Base-by-base conservation (phyloP, 2,329 filamentous ascomycete genomes). In the Fusarium floridanum region DNA sequence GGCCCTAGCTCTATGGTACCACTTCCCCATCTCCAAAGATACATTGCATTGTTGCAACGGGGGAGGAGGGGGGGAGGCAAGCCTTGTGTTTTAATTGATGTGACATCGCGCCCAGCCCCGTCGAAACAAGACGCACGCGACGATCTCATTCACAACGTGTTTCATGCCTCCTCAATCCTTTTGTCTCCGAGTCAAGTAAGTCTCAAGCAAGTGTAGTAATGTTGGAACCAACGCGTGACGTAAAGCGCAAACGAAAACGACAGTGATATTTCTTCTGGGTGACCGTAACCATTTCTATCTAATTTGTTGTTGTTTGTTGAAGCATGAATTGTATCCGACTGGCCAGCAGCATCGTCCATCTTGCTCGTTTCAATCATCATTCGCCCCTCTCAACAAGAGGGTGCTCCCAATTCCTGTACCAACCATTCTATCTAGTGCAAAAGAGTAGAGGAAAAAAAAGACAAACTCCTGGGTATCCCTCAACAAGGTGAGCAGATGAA, bases 331-430 rank as follows among this genome's bases (percentile, higher is more conserved):
- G 70, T 74, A 68, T 77, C 71, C 70, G 59, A 78, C 77, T 78
- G 77, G 61, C 77, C 77, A 78, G 77, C 77, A 78, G 77, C 66
- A 75, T 77, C 63, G 67, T 78, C 76, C 76, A 76, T 78, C 75
- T 77, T 74, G 76, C 76, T 78, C 76, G 68, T 78, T 76, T 73
- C 76, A 78, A 70, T 78, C 76, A 78, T 77, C 75, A 77, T 53
- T 53, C 60, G 61, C 68, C 69, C 71, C 75, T 73, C 66, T 59
- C 57, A 27, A 70, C 29, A 55, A 61, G 64, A 77, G 72, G 56
- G 66, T 65, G 61, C 70, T 71, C 77, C 74, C 67, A 72, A 75
- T 74, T 53, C 73, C 71, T 72, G 71, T 69, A 70, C 72, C 71
- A 55, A 73, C 74, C 66, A 67, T 67, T 74, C 77, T 77, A 76